Evolutionary conservation across 495 filamentous ascomycete genomes (phyloP).

Genomic region (Aspergillus hancockii): DNA sequence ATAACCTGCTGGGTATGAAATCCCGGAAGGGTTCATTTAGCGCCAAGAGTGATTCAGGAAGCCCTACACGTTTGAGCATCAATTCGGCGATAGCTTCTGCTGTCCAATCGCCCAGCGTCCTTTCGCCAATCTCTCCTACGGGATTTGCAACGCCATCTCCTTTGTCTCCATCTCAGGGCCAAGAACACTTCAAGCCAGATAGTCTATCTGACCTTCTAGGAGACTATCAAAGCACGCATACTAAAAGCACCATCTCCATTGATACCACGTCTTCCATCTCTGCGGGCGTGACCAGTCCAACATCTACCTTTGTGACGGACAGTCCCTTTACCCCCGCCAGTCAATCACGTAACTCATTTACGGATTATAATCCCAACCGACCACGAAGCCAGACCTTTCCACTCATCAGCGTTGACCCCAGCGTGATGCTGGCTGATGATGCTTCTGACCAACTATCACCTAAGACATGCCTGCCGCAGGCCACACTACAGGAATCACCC

Average conservation of each 20-base stretch:
- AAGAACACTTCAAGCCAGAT: conserved; percentile 61
- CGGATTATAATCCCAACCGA: conserved; percentile 58
- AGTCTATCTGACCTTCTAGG: conserved; percentile 51
- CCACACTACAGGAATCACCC: conserved; percentile 71
- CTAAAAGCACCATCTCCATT: conserved; percentile 58
- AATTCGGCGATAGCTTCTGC: conserved; percentile 55
- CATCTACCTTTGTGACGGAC: conserved; percentile 79
- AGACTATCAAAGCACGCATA: conserved; percentile 57
- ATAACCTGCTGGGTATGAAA: conserved; percentile 68
- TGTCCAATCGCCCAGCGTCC: conserved; percentile 64
- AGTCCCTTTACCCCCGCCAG: conserved; percentile 70
- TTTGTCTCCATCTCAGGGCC: conserved; percentile 65
- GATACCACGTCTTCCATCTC: conserved; percentile 67
- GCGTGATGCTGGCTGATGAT: conserved; percentile 66
- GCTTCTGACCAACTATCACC: conserved; percentile 63
- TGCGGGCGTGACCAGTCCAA: conserved; percentile 75
- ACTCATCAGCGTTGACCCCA: conserved; percentile 64
- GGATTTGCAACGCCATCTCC: conserved; percentile 64
- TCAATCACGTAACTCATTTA: conserved; percentile 60
- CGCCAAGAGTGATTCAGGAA: conserved; percentile 56
- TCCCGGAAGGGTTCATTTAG: conserved; percentile 70
- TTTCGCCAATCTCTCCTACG: conserved; percentile 73
- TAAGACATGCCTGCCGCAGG: conserved; percentile 56
- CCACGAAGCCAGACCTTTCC: conserved; percentile 94
- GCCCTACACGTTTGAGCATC: conserved; percentile 43